These are phyloP conservation scores for Anthoceros angustus DNA, from an alignment of 225 moss, liverwort and hornwort species.

Conservation along the genomic window DNA sequence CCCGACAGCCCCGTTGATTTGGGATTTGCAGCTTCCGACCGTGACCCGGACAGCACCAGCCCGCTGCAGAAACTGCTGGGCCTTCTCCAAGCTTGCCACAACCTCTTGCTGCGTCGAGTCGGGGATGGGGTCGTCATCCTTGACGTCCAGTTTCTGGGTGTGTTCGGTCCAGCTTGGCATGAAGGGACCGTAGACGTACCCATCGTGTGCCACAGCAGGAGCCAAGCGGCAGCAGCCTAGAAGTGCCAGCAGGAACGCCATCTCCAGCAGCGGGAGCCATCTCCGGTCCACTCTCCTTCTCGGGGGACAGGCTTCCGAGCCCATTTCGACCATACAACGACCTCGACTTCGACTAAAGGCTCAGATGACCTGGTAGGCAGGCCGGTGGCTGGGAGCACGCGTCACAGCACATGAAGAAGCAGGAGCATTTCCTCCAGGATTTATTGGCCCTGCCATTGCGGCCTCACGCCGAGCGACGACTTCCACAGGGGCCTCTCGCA, in stretches of 20 bases:
- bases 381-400: no score
- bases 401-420: no score
- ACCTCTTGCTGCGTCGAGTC: background rate
- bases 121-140: background rate
- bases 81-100: background rate
- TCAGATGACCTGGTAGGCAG: no score
- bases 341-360: no score
- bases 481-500: no score
- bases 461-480: no score
- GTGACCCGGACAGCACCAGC: background rate
- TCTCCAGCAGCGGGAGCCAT: background rate
- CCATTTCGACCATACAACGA: no score
- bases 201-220: background rate
- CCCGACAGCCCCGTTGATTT: background rate
- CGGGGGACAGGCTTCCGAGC: no score
- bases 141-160: background rate
- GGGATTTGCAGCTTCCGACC: background rate
- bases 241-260: background rate
- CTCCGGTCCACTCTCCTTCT: background rate
- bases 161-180: background rate
- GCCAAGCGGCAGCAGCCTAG: background rate
- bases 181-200: background rate
- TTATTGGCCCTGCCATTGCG: background rate
- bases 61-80: slow-evolving; percentile 3
- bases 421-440: no score